Evolutionary conservation across 202 grass and related monocot species (phyloP).

Genomic region (Bolboschoenoplectus hybrid): DNA sequence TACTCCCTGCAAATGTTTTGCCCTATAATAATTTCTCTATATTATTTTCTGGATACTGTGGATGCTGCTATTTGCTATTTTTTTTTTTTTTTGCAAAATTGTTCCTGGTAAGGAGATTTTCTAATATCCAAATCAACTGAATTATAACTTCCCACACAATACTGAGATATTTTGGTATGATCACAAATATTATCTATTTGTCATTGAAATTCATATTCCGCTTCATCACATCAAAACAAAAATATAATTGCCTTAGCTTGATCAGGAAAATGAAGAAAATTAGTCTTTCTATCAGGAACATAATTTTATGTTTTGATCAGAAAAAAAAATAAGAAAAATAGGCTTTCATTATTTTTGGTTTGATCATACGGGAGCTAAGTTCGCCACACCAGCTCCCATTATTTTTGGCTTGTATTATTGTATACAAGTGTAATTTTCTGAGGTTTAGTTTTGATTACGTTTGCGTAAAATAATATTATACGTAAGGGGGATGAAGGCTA

Average conservation of each 20-base stretch:
- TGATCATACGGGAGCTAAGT: neutral
- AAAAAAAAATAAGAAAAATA: too few species aligned
- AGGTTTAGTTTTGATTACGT: neutral
- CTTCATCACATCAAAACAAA: neutral
- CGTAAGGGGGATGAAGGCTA: neutral
- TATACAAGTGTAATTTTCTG: neutral
- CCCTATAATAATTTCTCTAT: neutral
- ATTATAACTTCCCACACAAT: neutral
- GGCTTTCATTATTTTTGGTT: too few species aligned
- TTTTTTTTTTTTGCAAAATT: neutral
- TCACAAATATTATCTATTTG: neutral
- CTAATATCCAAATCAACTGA: neutral
- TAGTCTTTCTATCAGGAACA: neutral
- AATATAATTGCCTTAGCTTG: neutral
- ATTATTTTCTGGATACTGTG: neutral
- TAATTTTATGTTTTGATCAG: neutral
- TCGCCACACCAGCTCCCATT: neutral
- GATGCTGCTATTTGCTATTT: neutral
- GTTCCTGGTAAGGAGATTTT: neutral
- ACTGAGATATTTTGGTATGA: neutral
- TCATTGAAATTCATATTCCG: neutral
- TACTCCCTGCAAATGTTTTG: constrained; percentile 9
- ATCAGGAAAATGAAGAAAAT: neutral
- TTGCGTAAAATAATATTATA: neutral
- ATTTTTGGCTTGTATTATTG: neutral